phyloP scores from a whole-genome alignment of 2,329 filamentous ascomycete genomes.

The Cadophora gregata region DNA sequence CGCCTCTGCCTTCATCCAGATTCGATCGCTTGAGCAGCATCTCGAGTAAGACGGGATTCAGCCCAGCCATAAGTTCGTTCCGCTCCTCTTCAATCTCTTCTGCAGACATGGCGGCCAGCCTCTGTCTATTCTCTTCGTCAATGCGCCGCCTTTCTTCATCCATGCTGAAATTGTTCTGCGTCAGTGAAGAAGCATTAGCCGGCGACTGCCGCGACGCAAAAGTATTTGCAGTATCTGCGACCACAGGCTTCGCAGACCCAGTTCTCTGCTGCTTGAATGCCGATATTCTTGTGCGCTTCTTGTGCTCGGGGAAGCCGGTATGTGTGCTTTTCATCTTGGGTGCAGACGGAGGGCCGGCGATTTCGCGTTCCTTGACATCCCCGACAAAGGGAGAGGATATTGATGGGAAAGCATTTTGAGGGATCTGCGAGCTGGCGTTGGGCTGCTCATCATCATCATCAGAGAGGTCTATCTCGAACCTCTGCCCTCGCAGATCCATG shows the following conservation, averaged over 20 bases:
- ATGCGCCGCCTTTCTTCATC: slow-evolving; percentile 73
- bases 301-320: slow-evolving; percentile 88
- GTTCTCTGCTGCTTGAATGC: slow-evolving; percentile 76
- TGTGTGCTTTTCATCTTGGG: slow-evolving; percentile 61
- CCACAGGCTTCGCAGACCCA: slow-evolving; percentile 21
- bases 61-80: slow-evolving; percentile 76
- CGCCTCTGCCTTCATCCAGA: slow-evolving; percentile 43
- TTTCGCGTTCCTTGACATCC: slow-evolving; percentile 78
- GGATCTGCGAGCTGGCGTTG: slow-evolving; percentile 39
- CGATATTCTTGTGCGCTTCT: slow-evolving; percentile 74
- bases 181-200: slow-evolving; percentile 32
- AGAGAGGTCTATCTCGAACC: slow-evolving; percentile 65
- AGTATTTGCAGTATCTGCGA: slow-evolving; percentile 31
- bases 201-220: slow-evolving; percentile 28
- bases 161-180: slow-evolving; percentile 38
- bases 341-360: slow-evolving; percentile 66
- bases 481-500: slow-evolving; percentile 62
- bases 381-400: slow-evolving; percentile 57
- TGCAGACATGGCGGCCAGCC: slow-evolving; percentile 77
- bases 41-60: slow-evolving; percentile 79
- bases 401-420: slow-evolving; percentile 39
- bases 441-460: slow-evolving; percentile 55
- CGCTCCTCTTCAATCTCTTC: slow-evolving; percentile 83
- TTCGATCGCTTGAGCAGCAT: slow-evolving; percentile 62
- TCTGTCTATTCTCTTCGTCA: slow-evolving; percentile 79